Base-by-base conservation (phyloP, 208 protist species). In the Trichomonas vaginalis region DNA sequence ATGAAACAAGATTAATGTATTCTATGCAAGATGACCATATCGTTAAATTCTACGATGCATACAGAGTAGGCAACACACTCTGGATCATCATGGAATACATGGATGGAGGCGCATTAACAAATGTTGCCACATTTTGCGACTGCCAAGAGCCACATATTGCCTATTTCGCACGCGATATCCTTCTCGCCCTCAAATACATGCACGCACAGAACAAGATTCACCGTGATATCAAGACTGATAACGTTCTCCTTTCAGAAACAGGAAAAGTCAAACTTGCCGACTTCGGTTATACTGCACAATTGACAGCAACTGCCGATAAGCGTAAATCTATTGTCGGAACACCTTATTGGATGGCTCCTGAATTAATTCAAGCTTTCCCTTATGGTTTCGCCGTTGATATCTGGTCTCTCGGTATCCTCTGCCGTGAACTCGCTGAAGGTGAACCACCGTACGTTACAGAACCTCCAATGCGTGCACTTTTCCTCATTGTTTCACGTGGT, bases 401-500 rank as follows among this genome's bases (percentile, higher is more conserved):
- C 17, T 86, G 79, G 79, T 86, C 79, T 9, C 37, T 86, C 17
- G 79, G 79, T 42, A 86, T 86, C 4, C 35, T 86, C 4, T 86
- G 79, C 37, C 37, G 79, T 42, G 79, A 86, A 23, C 17, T 86
- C 2, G 79, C 79, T 15, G 79, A 86, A 86, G 79, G 79, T 45
- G 79, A 86, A 23, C 79, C 79, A 8, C 79, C 79, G 17, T 86
- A 86, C 45, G 79, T 86, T 37, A 37, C 37, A 45, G 79, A 42
- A 4, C 79, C 79, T 9, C 79, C 79, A 45, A 86, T 86, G 79
- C 37, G 37, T 21, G 79, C 96, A 14, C 80, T 97, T 49, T 97
- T 96, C 47, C 37, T 97, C 8, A 97, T 97, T 90, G 86, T 70
- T 23, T 95, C 95, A 15, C 15, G n/a, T 15, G 80, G 86, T 40